Percentiles rank a stretch among this genome's conserved stretches.
Evolutionary conservation across 148 eudicot species (phyloP).

Genomic region (Camellia sinensis): DNA sequence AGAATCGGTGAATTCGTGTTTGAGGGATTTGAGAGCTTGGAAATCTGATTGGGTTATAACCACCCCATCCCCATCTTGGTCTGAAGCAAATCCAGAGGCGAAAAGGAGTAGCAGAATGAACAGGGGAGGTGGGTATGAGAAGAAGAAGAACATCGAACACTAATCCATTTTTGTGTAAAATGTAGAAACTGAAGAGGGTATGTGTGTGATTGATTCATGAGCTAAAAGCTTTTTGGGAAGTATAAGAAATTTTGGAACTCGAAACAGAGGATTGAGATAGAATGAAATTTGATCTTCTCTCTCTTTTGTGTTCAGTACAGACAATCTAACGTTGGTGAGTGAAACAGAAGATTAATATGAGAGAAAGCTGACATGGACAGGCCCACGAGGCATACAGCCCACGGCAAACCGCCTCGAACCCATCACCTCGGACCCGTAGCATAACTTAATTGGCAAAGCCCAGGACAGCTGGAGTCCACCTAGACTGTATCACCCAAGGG

Average conservation of each 20-base stretch:
- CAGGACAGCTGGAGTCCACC: too few relatives aligned
- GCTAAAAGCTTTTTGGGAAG: neutral
- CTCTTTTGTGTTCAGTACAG: neutral
- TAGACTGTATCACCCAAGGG: too few relatives aligned
- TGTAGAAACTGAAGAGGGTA: slow-evolving; percentile 17
- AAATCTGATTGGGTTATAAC: slow-evolving; percentile 40
- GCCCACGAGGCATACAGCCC: too few relatives aligned
- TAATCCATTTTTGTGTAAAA: neutral
- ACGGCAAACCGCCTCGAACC: too few relatives aligned
- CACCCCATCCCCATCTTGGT: slow-evolving; percentile 41
- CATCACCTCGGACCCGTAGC: too few relatives aligned
- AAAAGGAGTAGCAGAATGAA: slow-evolving; percentile 22
- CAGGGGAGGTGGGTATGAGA: neutral
- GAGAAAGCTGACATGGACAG: too few relatives aligned
- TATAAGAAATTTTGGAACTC: neutral
- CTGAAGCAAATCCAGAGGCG: slow-evolving; percentile 26
- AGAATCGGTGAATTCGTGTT: slow-evolving; percentile 45
- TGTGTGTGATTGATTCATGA: slow-evolving; percentile 19
- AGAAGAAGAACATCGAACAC: neutral
- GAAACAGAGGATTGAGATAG: slow-evolving; percentile 3
- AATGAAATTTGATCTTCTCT: neutral
- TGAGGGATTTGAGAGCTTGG: slow-evolving; percentile 55
- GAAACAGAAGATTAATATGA: neutral
- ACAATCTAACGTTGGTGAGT: neutral
- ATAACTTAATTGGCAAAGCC: too few relatives aligned